Base-by-base conservation (phyloP, 768 basidiomycete species). In the Psilocybe azurescens region DNA sequence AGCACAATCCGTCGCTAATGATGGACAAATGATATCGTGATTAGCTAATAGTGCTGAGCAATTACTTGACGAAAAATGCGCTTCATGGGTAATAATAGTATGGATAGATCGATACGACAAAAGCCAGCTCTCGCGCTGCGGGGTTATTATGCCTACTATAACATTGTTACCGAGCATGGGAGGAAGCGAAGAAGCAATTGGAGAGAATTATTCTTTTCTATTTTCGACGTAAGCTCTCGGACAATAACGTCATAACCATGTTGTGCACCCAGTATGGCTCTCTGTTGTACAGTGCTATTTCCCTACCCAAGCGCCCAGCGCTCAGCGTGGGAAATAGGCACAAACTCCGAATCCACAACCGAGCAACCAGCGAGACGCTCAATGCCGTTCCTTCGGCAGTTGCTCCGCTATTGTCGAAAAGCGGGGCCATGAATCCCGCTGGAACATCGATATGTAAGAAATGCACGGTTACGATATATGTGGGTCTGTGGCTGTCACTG, bases 161-260 rank as follows among this genome's bases (percentile, higher is more conserved):
- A 24, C 24, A 24, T 24, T 24, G 24, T 0, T 0, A 0, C 24
- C 24, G 0, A 24, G 24, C 24, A 0, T 24, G 24, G 0, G 24
- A 24, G 24, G 24, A 24, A 24, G 24, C 24, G 24, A 24, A 24
- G 24, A 24, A 24, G 24, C 24, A 24, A 24, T 24, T 24, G 0
- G 24, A 24, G 24, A 24, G 24, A 24, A 24, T 24, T 24, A 24
- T 0, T 24, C 24, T 24, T 24, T 0, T 24, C 24, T 24, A 24
- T 24, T 24, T 24, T 24, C n/a, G n/a, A n/a, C n/a, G n/a, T n/a
- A n/a, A 24, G 24, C 24, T 24, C 24, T 0, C 24, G 24, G 24
- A 24, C 2, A n/a, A 44, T n/a, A 44, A 44, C n/a, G n/a, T 13
- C 41, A n/a, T n/a, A 4, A 5, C 14, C 7, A 16, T 5, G 5